These are phyloP conservation scores for Physocladia obscura DNA, from an alignment of 192 early-diverging fungal genomes.

Conservation along the genomic window DNA sequence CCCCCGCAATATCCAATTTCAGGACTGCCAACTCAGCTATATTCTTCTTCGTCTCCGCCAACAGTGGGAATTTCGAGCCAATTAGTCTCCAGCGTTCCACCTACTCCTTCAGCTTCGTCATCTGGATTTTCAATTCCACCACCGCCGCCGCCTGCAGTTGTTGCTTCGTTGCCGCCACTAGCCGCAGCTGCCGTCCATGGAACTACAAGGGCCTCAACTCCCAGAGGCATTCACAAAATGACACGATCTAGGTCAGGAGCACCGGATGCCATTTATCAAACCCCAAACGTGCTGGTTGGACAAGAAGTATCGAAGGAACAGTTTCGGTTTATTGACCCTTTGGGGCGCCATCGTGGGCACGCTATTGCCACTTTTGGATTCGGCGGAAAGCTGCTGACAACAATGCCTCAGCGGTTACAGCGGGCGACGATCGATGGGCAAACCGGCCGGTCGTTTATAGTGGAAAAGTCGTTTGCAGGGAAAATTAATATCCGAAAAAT, in stretches of 20 bases:
- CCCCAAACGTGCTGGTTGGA: not conserved
- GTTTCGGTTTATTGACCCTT: slow-evolving; percentile 35
- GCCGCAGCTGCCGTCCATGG: not conserved
- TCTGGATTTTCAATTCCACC: not conserved
- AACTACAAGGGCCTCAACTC: not conserved
- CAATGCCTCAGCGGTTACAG: slow-evolving; percentile 28
- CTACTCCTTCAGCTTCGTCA: not conserved
- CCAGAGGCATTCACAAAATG: not conserved
- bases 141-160: not conserved
- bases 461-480: slow-evolving; percentile 41
- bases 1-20: not conserved
- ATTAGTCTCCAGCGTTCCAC: not conserved
- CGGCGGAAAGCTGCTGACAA: slow-evolving; percentile 41
- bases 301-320: not conserved
- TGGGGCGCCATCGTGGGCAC: slow-evolving; percentile 44
- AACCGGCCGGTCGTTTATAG: slow-evolving; percentile 25
- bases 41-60: not conserved
- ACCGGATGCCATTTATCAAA: not conserved
- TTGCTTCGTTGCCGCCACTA: not conserved
- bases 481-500: slow-evolving; percentile 11
- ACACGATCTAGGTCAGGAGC: not conserved
- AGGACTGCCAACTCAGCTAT: not conserved
- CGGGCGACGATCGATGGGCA: slow-evolving; percentile 31
- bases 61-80: not conserved
- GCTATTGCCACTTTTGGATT: slow-evolving; percentile 40